phyloP scores from a whole-genome alignment of 2,329 filamentous ascomycete species.

The Aureobasidium lini region DNA sequence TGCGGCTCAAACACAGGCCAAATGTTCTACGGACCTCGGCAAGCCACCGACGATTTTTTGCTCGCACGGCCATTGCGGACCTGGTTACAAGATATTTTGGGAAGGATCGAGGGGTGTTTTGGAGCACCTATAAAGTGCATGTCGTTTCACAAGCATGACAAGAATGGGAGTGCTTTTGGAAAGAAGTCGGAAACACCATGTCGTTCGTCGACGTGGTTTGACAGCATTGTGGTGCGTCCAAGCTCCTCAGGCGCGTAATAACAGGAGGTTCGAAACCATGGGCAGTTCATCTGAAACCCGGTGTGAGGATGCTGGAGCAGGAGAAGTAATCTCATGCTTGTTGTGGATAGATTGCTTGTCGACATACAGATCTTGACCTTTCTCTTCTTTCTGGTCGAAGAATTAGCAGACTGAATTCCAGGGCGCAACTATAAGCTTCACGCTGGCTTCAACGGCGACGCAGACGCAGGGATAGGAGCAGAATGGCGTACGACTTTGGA shows the following conservation, averaged over 20 bases:
- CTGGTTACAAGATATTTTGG: neutral
- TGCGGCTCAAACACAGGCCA: slow-evolving; percentile 1
- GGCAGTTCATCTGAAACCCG: neutral
- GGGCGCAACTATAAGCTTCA: neutral
- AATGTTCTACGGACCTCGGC: slow-evolving; percentile 4
- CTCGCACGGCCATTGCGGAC: neutral
- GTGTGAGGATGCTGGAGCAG: neutral
- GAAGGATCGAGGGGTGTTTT: neutral
- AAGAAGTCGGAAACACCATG: neutral
- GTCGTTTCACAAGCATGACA: neutral
- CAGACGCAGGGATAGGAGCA: slow-evolving; percentile 5
- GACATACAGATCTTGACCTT: neutral
- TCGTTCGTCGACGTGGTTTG: neutral
- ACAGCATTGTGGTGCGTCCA: neutral
- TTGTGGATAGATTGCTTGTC: neutral
- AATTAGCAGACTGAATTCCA: neutral
- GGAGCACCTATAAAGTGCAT: neutral
- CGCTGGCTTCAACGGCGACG: neutral
- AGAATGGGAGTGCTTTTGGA: neutral
- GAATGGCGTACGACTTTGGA: slow-evolving; percentile 35
- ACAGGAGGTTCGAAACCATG: neutral
- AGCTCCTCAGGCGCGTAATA: slow-evolving; percentile 2
- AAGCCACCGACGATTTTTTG: neutral
- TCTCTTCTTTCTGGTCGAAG: neutral
- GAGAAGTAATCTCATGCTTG: neutral